phyloP scores from a whole-genome alignment of 2,329 filamentous ascomycete genomes.

The Sporothrix schenckii region DNA sequence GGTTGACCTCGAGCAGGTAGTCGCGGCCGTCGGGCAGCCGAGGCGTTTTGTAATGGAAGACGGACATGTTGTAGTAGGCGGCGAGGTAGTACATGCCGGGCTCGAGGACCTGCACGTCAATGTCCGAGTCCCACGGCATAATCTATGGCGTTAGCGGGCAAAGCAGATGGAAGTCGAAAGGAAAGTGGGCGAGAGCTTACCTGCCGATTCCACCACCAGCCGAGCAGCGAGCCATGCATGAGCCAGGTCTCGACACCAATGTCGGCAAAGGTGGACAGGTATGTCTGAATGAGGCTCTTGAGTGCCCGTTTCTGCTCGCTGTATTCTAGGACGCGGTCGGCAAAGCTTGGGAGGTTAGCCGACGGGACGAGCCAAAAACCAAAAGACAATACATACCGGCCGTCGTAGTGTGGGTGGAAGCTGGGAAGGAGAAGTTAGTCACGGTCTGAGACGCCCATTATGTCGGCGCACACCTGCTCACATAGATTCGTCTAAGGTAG shows the following conservation, averaged over 20 bases:
- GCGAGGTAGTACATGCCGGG: slow-evolving; percentile 68
- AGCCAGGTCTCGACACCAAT: slow-evolving; percentile 78
- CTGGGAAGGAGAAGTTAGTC: slow-evolving; percentile 34
- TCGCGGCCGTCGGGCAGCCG: slow-evolving; percentile 46
- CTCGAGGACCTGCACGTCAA: slow-evolving; percentile 73
- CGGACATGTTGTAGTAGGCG: slow-evolving; percentile 65
- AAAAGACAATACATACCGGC: slow-evolving; percentile 38
- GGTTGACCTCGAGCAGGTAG: slow-evolving; percentile 56
- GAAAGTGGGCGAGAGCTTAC: slow-evolving; percentile 37
- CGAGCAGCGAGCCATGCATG: slow-evolving; percentile 79
- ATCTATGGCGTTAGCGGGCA: slow-evolving; percentile 28
- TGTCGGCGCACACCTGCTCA: slow-evolving; percentile 3
- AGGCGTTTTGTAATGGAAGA: slow-evolving; percentile 50
- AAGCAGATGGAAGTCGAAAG: slow-evolving; percentile 8
- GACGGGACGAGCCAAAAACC: neutral
- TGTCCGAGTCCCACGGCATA: slow-evolving; percentile 77
- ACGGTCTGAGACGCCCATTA: neutral
- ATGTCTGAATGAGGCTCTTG: slow-evolving; percentile 69
- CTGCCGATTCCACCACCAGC: slow-evolving; percentile 81
- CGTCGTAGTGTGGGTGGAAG: slow-evolving; percentile 47
- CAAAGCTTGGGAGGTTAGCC: slow-evolving; percentile 42
- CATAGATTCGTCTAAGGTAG: slow-evolving; percentile 28
- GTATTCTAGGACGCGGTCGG: slow-evolving; percentile 49
- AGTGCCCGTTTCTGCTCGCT: slow-evolving; percentile 64
- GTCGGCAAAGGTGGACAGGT: slow-evolving; percentile 67